Conservation (phyloP, 2,329 filamentous ascomycete species). For the Colletotrichum liriopes region DNA sequence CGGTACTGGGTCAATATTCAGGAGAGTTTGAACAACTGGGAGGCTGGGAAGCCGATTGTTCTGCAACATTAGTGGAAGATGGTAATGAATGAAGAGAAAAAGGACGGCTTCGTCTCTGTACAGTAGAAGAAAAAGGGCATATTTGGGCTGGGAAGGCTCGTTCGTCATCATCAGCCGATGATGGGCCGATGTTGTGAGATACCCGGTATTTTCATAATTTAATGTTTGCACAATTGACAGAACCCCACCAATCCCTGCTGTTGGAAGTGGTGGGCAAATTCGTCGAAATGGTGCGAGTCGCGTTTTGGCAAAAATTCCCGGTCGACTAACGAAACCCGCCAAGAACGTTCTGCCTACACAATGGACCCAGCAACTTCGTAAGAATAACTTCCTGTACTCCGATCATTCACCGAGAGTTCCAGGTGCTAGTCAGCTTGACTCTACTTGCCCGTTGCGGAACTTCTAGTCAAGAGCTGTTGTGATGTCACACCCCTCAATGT, state of each 20-base stretch:
- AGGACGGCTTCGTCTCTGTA: neutral
- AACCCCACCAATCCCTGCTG: slow-evolving; percentile 1
- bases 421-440: neutral
- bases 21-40: slow-evolving; percentile 87
- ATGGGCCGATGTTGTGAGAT: slow-evolving; percentile 42
- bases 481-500: too few relatives aligned
- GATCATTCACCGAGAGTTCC: slow-evolving; percentile 12
- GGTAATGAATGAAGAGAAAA: neutral
- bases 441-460: neutral
- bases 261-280: slow-evolving; percentile 20
- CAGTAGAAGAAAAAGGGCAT: neutral
- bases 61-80: slow-evolving; percentile 61
- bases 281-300: slow-evolving; percentile 19
- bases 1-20: slow-evolving; percentile 93
- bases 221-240: slow-evolving; percentile 24
- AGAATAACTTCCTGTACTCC: neutral
- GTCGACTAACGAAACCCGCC: neutral
- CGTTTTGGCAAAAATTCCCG: slow-evolving; percentile 39
- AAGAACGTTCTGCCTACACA: neutral
- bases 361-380: neutral
- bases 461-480: neutral
- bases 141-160: slow-evolving; percentile 17
- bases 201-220: slow-evolving; percentile 28
- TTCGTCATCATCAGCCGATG: slow-evolving; percentile 41
- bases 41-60: slow-evolving; percentile 77